Base-by-base conservation (phyloP, 208 protist species). In the Leishmania guyanensis region DNA sequence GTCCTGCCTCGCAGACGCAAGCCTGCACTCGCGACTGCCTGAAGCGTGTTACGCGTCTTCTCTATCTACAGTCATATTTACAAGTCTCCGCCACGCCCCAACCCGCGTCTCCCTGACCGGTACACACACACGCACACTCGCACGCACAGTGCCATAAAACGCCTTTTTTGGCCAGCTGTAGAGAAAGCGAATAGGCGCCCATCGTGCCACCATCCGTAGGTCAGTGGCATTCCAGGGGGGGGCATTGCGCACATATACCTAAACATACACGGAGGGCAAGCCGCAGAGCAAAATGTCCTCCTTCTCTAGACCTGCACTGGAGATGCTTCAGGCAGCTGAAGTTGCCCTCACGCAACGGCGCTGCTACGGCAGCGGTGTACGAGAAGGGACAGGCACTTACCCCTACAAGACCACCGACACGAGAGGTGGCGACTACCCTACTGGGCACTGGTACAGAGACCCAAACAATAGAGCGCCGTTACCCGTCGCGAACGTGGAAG, bases 311-410 rank as follows among this genome's bases (percentile, higher is more conserved):
- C 89, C 85, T 58, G 93, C 93, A 12, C 69, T 90, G 56, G 91
- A 90, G 51, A 86, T 94, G 66, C 80, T 97, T 48, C 86, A 88
- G 26, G 88, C 89, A 12, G 90, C 93, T 8, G 93, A 97, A 79
- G 79, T 89, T 16, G 90, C 90, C 4, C 89, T 97, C 71, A 85
- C 85, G 26, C 82, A 79, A 58, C 82, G 77, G 12, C 82, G 71
- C 54, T 39, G 33, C 51, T 22, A 69, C 62, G 56, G 71, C 39
- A 69, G 69, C 51, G 29, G 60, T 39, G 48, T 58, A 54, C 20
- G 20, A 20, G 26, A 29, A 39, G 66, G 46, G 1, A n/a, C 43
- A 5, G 16, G 5, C 36, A 58, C 56, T 16, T 64, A 72, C 58
- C 36, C 70, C 33, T 69, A 64, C 43, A 66, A 78, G 5, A 58